These are phyloP conservation scores for Phytophthora niederhauseri DNA, from an alignment of 352 stramenopile species.

Conservation along the genomic window DNA sequence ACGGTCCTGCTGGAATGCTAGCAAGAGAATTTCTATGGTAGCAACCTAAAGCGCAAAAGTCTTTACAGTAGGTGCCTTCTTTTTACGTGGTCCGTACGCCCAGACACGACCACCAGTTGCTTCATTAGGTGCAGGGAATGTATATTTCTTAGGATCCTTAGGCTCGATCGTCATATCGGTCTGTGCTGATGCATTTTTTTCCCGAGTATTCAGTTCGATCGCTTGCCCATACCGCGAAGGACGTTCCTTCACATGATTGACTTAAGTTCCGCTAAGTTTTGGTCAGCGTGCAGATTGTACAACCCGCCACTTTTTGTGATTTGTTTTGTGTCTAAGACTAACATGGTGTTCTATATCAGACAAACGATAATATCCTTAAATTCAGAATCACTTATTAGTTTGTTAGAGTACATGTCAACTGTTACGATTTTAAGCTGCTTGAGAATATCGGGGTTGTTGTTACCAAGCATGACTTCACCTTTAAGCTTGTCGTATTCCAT, in stretches of 20 bases:
- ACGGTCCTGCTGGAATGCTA: not conserved
- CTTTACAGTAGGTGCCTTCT: too few relatives aligned
- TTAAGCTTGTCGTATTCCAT: conserved; percentile 18
- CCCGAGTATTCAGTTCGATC: not conserved
- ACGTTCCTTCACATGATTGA: conserved; percentile 9
- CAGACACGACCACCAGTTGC: not conserved
- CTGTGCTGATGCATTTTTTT: not conserved
- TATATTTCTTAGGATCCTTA: too few relatives aligned
- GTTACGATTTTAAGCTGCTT: conserved; percentile 14
- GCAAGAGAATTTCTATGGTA: conserved; percentile 1
- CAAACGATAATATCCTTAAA: conserved; percentile 9
- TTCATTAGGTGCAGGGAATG: too few relatives aligned
- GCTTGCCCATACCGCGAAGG: not conserved
- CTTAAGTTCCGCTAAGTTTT: conserved; percentile 16
- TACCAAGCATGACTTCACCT: conserved; percentile 15
- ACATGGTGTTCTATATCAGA: not conserved
- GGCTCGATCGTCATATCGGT: too few relatives aligned
- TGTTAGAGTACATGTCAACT: conserved; percentile 14
- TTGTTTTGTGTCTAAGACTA: not conserved
- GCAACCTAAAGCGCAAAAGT: conserved; percentile 1
- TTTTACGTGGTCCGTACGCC: not conserved
- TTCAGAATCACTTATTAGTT: conserved; percentile 3
- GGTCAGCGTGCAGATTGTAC: conserved; percentile 10
- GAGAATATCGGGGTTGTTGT: conserved; percentile 13
- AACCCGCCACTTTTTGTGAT: conserved; percentile 1